phyloP scores from a whole-genome alignment of 331 rosid genomes.

The Dryas integrifolia region DNA sequence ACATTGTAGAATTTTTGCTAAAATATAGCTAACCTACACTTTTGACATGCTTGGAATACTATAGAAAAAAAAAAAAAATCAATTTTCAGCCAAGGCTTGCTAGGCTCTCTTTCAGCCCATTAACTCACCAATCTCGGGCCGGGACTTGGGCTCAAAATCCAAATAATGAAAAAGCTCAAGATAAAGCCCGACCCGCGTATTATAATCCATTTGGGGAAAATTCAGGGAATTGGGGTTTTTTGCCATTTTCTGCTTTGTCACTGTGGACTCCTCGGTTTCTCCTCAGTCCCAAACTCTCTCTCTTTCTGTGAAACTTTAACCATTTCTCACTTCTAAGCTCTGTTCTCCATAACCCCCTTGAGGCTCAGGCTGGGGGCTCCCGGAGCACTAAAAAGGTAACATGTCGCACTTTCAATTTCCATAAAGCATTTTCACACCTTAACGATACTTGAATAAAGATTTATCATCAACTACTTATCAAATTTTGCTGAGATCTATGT shows the following conservation, averaged over 20 bases:
- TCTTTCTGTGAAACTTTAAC: background rate
- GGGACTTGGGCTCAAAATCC: background rate
- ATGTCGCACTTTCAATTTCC: background rate
- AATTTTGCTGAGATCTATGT: slow-evolving; percentile 8
- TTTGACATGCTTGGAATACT: background rate
- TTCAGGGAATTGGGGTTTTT: background rate
- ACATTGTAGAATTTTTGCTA: too few relatives aligned
- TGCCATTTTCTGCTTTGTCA: background rate
- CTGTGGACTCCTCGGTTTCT: background rate
- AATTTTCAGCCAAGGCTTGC: background rate
- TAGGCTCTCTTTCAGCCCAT: background rate
- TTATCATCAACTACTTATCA: background rate
- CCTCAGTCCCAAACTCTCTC: background rate
- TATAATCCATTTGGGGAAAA: background rate
- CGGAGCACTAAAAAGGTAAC: slow-evolving; percentile 6
- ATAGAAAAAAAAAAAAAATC: background rate
- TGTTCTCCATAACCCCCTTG: background rate
- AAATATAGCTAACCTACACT: too few relatives aligned
- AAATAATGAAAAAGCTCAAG: background rate
- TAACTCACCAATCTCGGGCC: background rate
- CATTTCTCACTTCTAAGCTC: slow-evolving; percentile 3
- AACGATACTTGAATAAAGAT: too few relatives aligned
- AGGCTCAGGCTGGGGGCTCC: slow-evolving; percentile 5
- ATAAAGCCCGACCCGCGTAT: background rate
- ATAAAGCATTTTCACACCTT: too few relatives aligned